Conservation (phyloP, 2,329 filamentous ascomycete genomes). For the Fusarium brevicatenulatum region DNA sequence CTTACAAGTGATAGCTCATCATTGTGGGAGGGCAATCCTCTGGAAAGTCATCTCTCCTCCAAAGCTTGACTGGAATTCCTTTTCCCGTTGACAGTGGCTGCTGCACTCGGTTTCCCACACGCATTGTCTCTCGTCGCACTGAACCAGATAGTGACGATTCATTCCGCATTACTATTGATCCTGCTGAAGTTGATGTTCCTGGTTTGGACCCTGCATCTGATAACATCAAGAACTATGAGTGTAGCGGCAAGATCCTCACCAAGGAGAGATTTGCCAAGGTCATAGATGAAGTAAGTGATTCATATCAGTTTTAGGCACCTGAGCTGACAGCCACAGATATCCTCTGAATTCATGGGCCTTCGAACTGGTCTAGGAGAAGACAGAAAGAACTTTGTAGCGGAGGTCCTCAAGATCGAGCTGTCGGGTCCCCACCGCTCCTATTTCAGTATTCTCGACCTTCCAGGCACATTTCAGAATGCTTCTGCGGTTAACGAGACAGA, state of each 20-base stretch:
- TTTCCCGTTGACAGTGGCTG: constrained; percentile 47
- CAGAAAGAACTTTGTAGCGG: constrained; percentile 50
- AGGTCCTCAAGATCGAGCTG: constrained; percentile 52
- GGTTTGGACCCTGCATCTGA: constrained; percentile 34
- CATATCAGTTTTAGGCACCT: background rate
- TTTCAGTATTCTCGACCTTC: constrained; percentile 53
- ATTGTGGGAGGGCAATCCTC: constrained; percentile 52
- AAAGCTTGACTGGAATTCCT: constrained; percentile 51
- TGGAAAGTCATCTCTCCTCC: constrained; percentile 52
- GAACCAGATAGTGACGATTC: constrained; percentile 41
- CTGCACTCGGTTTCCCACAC: constrained; percentile 53
- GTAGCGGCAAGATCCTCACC: constrained; percentile 39
- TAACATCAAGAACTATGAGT: constrained; percentile 36
- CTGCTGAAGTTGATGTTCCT: constrained; percentile 38
- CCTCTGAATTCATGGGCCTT: constrained; percentile 48
- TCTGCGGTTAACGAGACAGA: constrained; percentile 45
- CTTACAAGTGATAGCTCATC: constrained; percentile 43
- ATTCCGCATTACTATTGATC: constrained; percentile 48
- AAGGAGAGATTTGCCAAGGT: constrained; percentile 44
- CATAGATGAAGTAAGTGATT: constrained; percentile 44
- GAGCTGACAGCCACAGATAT: constrained; percentile 35
- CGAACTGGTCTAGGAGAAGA: constrained; percentile 26
- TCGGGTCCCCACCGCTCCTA: constrained; percentile 49
- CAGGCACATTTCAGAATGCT: constrained; percentile 46
- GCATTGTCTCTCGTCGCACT: constrained; percentile 51